Base-by-base conservation (phyloP, 441 rosid species). In the Kokia cookei region DNA sequence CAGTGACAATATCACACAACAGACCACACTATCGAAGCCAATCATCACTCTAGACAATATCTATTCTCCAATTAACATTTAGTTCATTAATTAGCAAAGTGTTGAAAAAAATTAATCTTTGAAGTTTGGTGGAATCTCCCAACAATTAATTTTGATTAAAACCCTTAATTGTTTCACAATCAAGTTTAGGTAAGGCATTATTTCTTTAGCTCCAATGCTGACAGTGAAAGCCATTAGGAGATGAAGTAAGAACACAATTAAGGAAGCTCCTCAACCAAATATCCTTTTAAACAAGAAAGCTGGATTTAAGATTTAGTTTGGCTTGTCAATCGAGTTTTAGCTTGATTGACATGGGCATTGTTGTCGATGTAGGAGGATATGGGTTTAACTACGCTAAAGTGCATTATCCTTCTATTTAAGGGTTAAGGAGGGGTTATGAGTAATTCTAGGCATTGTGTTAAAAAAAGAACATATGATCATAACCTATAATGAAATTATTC, bases 121-220 rank as follows among this genome's bases (percentile, higher is more conserved):
- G 26, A 48, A 51, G 19, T 32, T 51, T 63, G 64, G 58, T 45
- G n/a, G 12, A 27, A 61, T 3, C n/a, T 13, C 35, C 73, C 50
- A 14, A 37, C 69, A 61, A 24, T 57, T n/a, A 69, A 51, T 72
- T 32, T 61, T 11, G 69, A 60, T 37, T 48, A 7, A 17, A 45
- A 74, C 72, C 51, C 54, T 11, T 43, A 24, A 60, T 22, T 19
- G 26, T 69, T 69, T 50, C 51, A 47, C 51, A 69, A 32, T 69
- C 42, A 68, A 69, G 50, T 66, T 74, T 74, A 74, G 66, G 77
- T 45, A 32, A 75, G 60, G 54, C 35, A 13, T 58, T 15, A 13
- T 58, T 15, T 67, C 22, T 15, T 37, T 37, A 29, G 14, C 40
- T 27, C 10, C 2, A 17, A n/a, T 1, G 32, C 13, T 48, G 24